These are phyloP conservation scores for Pterulicium gracile DNA, from an alignment of 1,284 basidiomycete genomes.

Conservation along the genomic window DNA sequence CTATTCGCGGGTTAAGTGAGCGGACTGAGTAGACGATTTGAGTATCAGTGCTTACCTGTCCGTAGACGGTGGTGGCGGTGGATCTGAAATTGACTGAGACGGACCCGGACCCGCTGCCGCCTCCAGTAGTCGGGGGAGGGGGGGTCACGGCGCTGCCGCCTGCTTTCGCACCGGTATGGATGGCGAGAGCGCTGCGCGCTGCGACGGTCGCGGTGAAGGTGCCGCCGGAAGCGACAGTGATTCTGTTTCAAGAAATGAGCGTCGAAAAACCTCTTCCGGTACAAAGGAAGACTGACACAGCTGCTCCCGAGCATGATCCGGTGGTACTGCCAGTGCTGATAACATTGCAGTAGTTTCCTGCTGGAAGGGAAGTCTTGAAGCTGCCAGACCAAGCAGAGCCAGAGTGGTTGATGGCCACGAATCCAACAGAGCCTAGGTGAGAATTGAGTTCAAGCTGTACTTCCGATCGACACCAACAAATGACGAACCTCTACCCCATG, in stretches of 20 bases:
- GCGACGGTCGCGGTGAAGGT: conserved; percentile 40
- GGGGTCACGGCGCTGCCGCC: conserved; percentile 10
- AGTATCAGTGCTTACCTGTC: conserved; percentile 31
- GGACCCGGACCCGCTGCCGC: conserved; percentile 11
- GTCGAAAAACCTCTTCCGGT: too few species aligned
- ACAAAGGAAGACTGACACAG: conserved; percentile 22
- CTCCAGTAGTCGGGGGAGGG: conserved; percentile 10
- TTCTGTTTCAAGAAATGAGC: conserved; percentile 19
- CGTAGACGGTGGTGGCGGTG: conserved; percentile 42
- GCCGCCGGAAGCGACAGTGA: conserved; percentile 42
- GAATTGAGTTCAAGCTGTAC: background rate
- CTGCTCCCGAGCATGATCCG: conserved; percentile 34
- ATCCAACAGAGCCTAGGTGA: conserved; percentile 37
- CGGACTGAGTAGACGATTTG: background rate
- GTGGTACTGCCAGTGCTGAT: conserved; percentile 31
- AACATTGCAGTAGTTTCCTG: conserved; percentile 55
- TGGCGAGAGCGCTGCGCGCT: conserved; percentile 44
- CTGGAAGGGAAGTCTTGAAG: conserved; percentile 45
- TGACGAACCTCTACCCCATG: conserved; percentile 43
- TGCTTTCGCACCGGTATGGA: conserved; percentile 37
- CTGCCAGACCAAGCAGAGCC: conserved; percentile 41
- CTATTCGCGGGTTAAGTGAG: conserved; percentile 18
- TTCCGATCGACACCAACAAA: background rate
- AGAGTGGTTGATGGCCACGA: conserved; percentile 55
- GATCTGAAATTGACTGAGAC: conserved; percentile 40